phyloP scores from a whole-genome alignment of 2,329 filamentous ascomycete species.

The Dactylellina leptospora region DNA sequence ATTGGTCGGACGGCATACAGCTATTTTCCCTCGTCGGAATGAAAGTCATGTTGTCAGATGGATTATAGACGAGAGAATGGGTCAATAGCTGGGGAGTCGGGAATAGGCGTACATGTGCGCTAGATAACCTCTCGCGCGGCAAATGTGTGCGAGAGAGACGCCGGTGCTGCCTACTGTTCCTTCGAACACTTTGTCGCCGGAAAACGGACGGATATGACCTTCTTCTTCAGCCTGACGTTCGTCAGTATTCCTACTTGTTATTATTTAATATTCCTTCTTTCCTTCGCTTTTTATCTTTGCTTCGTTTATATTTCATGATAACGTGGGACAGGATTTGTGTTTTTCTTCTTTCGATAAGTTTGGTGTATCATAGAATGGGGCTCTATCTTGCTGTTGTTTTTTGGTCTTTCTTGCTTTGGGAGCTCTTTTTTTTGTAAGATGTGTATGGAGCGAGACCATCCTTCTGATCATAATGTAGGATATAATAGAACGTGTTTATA shows the following conservation, averaged over 20 bases:
- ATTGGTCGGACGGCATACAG: constrained; percentile 95
- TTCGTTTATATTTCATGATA: constrained; percentile 16
- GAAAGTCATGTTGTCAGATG: constrained; percentile 6
- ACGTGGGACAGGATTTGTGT: background rate
- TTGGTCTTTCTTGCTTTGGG: constrained; percentile 14
- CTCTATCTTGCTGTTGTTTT: background rate
- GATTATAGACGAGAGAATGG: background rate
- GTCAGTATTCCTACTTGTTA: constrained; percentile 14
- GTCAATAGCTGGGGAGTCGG: too few relatives aligned
- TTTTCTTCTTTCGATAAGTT: background rate
- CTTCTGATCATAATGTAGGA: constrained; percentile 1
- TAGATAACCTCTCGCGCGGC: constrained; percentile 85
- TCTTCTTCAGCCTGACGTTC: constrained; percentile 73
- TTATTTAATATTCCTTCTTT: background rate
- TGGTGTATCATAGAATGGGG: background rate
- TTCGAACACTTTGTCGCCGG: constrained; percentile 95
- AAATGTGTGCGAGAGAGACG: constrained; percentile 90
- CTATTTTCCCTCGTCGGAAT: constrained; percentile 58
- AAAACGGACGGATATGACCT: constrained; percentile 77
- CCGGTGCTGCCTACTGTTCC: constrained; percentile 96
- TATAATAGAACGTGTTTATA: background rate
- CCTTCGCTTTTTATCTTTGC: background rate
- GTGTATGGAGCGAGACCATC: background rate
- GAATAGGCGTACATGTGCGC: constrained; percentile 85
- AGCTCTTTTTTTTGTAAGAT: constrained; percentile 9